phyloP scores from a whole-genome alignment of 2,329 filamentous ascomycete species.

The Cladophialophora yegresii region DNA sequence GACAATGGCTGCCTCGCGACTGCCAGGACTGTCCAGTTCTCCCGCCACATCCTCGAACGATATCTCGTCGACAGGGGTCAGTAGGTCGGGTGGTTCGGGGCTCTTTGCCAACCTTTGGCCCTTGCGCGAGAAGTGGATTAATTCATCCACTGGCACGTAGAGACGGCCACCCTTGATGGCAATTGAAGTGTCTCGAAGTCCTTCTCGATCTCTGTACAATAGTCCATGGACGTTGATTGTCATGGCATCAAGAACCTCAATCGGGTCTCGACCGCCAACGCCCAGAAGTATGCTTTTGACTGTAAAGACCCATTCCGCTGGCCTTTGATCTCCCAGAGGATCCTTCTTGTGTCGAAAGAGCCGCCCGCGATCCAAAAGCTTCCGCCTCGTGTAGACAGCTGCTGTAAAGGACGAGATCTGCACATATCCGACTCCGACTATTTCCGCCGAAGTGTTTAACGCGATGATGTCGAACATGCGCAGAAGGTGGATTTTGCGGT shows the following conservation, averaged over 20 bases:
- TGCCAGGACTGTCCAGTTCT: constrained; percentile 71
- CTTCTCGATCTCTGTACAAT: constrained; percentile 80
- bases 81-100: constrained; percentile 45
- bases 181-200: constrained; percentile 84
- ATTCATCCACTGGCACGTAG: constrained; percentile 86
- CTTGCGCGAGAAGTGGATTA: constrained; percentile 63
- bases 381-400: constrained; percentile 85
- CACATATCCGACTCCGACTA: constrained; percentile 79
- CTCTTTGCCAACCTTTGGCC: constrained; percentile 46
- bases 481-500: constrained; percentile 84
- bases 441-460: constrained; percentile 72
- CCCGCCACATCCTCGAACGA: constrained; percentile 72
- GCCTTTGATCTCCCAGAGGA: constrained; percentile 63
- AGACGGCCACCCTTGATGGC: constrained; percentile 87
- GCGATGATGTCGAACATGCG: constrained; percentile 86
- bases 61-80: constrained; percentile 54
- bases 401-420: constrained; percentile 82
- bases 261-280: constrained; percentile 76
- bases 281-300: constrained; percentile 86
- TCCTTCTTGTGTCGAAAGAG: constrained; percentile 80
- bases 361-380: constrained; percentile 86
- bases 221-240: constrained; percentile 90
- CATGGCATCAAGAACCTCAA: constrained; percentile 84
- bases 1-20: constrained; percentile 67
- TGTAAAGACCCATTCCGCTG: constrained; percentile 92